A percentile compares a stretch with the other conserved stretches of the same genome.
Conservation (phyloP, 2,329 filamentous ascomycete genomes). For the Emmonsia crescens region DNA sequence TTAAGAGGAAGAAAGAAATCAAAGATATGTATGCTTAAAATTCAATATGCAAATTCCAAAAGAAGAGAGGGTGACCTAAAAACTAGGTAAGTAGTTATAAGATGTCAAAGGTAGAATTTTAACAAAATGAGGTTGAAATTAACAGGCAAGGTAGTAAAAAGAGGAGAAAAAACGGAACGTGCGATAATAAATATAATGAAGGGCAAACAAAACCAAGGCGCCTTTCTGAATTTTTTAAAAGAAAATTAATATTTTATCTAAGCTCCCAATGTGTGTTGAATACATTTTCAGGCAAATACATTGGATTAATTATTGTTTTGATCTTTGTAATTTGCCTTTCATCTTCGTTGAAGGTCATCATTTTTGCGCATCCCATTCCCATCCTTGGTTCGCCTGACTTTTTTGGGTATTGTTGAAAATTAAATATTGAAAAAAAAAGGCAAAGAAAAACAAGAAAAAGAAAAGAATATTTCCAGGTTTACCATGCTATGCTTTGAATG, state of each 20-base stretch:
- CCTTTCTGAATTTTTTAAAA: too few species aligned
- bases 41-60: background rate
- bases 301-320: background rate
- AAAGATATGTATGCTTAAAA: too few species aligned
- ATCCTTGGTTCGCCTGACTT: background rate
- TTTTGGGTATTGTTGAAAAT: conserved; percentile 24
- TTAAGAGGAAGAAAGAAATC: too few species aligned
- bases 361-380: background rate
- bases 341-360: background rate
- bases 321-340: background rate
- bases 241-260: background rate
- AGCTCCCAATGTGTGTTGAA: conserved; percentile 1
- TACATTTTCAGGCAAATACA: conserved; percentile 1
- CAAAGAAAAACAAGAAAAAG: background rate
- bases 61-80: background rate
- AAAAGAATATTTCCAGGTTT: background rate
- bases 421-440: conserved; percentile 22
- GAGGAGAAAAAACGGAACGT: conserved; percentile 7
- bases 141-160: background rate
- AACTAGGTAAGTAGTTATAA: background rate
- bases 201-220: conserved; percentile 6
- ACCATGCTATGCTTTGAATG: conserved; percentile 10
- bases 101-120: background rate
- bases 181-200: conserved; percentile 9
- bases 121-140: background rate